These are phyloP conservation scores for Zymoseptoria crescenta DNA, from an alignment of 2,329 filamentous ascomycete species.

Conservation along the genomic window DNA sequence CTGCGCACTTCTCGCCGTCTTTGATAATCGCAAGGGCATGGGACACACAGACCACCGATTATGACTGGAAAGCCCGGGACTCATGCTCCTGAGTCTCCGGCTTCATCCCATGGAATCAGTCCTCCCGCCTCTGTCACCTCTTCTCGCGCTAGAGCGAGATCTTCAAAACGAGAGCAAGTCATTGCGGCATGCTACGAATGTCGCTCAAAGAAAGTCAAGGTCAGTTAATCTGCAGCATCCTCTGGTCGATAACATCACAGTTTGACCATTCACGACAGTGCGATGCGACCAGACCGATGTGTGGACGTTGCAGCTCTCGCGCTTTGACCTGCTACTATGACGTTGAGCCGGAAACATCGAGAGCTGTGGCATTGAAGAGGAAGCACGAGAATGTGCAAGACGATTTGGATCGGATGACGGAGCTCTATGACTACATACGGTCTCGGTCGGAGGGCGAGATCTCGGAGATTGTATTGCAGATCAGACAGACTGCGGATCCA, in stretches of 20 bases:
- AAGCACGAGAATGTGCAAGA: slow-evolving; percentile 1
- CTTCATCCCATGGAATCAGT: not conserved
- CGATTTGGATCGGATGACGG: not conserved
- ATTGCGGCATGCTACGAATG: not conserved
- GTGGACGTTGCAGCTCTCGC: not conserved
- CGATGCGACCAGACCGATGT: not conserved
- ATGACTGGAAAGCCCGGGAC: not conserved
- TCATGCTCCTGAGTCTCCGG: not conserved
- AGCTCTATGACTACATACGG: not conserved
- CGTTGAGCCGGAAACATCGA: not conserved
- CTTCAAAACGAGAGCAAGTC: not conserved
- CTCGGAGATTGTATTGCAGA: not conserved
- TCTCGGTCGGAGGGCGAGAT: not conserved
- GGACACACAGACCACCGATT: not conserved
- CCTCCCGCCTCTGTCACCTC: not conserved
- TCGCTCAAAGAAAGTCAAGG: slow-evolving; percentile 1
- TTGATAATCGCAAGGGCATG: not conserved
- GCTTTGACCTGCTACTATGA: not conserved
- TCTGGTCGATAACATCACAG: not conserved
- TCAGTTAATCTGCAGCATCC: not conserved
- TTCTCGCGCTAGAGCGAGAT: not conserved
- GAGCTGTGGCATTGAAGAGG: not conserved
- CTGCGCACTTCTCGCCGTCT: not conserved
- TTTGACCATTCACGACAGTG: not conserved
- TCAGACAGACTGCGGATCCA: not conserved